Base-by-base conservation (phyloP, 2,329 filamentous ascomycete genomes). In the Ascochyta pisi region DNA sequence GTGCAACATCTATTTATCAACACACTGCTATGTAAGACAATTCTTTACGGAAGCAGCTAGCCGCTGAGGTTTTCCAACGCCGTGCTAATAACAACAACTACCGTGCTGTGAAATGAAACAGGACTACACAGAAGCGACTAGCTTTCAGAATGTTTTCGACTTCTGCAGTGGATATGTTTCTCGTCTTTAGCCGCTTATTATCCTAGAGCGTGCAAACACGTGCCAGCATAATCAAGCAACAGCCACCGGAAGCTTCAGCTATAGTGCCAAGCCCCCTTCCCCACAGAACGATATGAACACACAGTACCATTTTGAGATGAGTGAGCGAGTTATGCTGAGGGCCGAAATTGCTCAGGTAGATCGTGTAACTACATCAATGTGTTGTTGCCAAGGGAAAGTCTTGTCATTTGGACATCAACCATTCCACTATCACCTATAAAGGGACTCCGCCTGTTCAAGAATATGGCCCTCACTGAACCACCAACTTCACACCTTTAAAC, bases 241-340 rank as follows among this genome's bases (percentile, higher is more conserved):
- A 54, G 50, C 56, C 64, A 54, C 57, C 48, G 61, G 54, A 62
- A 62, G 61, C 60, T 64, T 61, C 54, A 43, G 45, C 37, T 58
- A 66, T 16, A 66, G 63, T 66, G 57, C 55, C 45, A 41, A 34
- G 52, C 43, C 9, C 6, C 22, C 38, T 51, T 31, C 48, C 54
- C 54, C 42, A 50, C 47, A 48, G 37, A 24, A 19, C 16, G 16
- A 39, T 16, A 38, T 39, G 48, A 50, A 47, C 19, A 29, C 22
- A 31, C 34, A 39, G 6, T 29, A 38, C 4, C 4, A 24, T 57
- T 47, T 43, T 50, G 4, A 44, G 29, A 33, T 29, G 27, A 10
- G 15, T 45, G 19, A 43, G 29, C 47, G 43, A 42, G 10, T 47
- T 23, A 34, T 23, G 39, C 19, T 27, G 19, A 13, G 9, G 13